Evolutionary conservation across 345 rosid genomes (phyloP).

Genomic region (Gynandropsis gynandra): DNA sequence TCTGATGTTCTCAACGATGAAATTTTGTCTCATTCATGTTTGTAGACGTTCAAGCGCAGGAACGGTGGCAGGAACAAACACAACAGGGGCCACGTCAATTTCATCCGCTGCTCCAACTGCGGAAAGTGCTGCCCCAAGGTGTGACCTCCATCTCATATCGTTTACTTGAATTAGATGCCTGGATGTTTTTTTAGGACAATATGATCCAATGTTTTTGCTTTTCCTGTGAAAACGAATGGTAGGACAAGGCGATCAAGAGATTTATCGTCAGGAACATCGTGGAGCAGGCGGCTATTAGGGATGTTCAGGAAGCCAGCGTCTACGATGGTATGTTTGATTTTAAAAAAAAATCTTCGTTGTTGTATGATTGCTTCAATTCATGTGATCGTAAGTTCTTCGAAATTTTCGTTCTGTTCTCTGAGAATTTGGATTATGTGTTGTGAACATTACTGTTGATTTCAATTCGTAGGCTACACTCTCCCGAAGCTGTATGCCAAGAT

Average conservation of each 20-base stretch:
- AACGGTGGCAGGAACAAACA: conserved; percentile 98
- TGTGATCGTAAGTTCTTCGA: no score
- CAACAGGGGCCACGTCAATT: conserved; percentile 86
- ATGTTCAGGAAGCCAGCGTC: conserved; percentile 85
- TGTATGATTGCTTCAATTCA: no score
- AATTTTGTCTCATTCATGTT: no score
- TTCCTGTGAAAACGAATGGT: neutral
- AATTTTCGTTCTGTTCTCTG: no score
- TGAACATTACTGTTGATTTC: neutral
- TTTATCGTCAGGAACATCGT: conserved; percentile 90
- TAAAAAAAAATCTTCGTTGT: neutral
- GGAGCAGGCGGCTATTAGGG: conserved; percentile 91
- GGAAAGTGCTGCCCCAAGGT: conserved; percentile 97
- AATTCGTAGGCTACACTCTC: conserved; percentile 48
- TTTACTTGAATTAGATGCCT: neutral
- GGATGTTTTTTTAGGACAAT: neutral
- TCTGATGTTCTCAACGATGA: no score
- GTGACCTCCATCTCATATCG: neutral
- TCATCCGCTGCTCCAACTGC: conserved; percentile 92
- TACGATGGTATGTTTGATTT: conserved; percentile 44
- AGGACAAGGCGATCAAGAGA: conserved; percentile 90
- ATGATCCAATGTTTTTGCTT: neutral
- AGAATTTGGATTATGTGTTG: neutral
- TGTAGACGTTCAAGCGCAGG: conserved; percentile 90
- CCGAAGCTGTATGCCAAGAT: conserved; percentile 85